phyloP scores from a whole-genome alignment of 1,139 yeast genomes.

The Diutina neorugosa region DNA sequence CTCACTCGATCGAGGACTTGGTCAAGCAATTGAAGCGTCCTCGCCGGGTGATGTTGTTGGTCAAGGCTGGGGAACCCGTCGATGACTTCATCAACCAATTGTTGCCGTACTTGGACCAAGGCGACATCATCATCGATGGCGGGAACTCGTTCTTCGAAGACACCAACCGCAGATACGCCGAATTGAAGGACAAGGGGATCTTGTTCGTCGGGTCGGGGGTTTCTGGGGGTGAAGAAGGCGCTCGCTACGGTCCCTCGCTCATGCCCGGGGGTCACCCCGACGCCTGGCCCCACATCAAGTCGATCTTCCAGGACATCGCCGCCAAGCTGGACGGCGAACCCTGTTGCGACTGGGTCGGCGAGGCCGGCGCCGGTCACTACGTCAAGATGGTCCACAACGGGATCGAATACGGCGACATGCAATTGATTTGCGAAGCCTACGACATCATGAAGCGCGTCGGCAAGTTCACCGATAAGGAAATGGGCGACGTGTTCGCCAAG shows the following conservation, averaged over 20 bases:
- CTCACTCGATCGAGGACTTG: conserved; percentile 83
- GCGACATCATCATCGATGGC: conserved; percentile 98
- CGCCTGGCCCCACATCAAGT: conserved; percentile 98
- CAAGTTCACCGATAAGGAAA: conserved; percentile 82
- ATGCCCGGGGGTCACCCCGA: conserved; percentile 99
- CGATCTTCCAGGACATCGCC: conserved; percentile 88
- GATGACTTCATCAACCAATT: conserved; percentile 84
- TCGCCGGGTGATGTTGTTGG: conserved; percentile 86
- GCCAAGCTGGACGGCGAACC: conserved; percentile 98
- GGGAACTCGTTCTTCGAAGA: conserved; percentile 99
- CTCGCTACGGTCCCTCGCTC: conserved; percentile 96
- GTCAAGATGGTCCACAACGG: conserved; percentile 99
- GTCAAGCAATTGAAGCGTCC: conserved; percentile 86
- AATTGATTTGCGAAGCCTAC: conserved; percentile 95
- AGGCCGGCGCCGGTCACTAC: conserved; percentile 97
- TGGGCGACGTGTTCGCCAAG: conserved; percentile 79
- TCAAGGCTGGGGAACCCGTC: conserved; percentile 95
- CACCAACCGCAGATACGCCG: conserved; percentile 91
- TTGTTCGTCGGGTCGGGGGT: conserved; percentile 98
- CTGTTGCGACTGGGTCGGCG: conserved; percentile 99
- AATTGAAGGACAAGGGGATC: conserved; percentile 78
- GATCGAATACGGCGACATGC: conserved; percentile 99
- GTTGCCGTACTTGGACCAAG: conserved; percentile 85
- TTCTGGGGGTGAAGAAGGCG: conserved; percentile 99
- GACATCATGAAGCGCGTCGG: conserved; percentile 93